phyloP scores from a whole-genome alignment of 805 yeast genomes.

The Trichomonascus vanleenenianus region DNA sequence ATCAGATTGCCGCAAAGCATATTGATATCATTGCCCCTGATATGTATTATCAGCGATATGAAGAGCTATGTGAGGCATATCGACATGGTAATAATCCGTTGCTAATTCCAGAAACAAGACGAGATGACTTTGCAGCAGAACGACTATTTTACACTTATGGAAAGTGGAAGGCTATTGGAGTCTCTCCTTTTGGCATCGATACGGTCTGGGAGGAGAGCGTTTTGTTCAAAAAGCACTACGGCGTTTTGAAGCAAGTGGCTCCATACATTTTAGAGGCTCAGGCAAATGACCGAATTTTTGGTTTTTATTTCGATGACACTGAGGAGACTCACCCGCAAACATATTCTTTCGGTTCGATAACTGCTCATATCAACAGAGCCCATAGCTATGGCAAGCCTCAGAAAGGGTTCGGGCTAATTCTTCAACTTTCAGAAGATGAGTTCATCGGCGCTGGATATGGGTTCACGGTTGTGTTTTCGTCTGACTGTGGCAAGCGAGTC shows the following conservation, averaged over 20 bases:
- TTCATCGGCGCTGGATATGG: constrained; percentile 14
- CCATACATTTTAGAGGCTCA: constrained; percentile 8
- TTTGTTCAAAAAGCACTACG: constrained; percentile 11
- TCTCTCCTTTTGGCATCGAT: constrained; percentile 16
- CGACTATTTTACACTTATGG: constrained; percentile 12
- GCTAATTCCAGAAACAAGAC: constrained; percentile 16
- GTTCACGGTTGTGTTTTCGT: constrained; percentile 6
- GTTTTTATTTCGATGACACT: constrained; percentile 14
- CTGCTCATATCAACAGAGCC: constrained; percentile 5
- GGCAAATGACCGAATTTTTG: constrained; percentile 3
- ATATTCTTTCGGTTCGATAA: constrained; percentile 1
- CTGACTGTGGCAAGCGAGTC: constrained; percentile 8
- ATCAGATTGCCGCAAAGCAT: constrained; percentile 7
- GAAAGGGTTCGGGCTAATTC: constrained; percentile 13
- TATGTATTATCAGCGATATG: constrained; percentile 12
- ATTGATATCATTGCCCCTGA: constrained; percentile 14
- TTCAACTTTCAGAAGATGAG: constrained; percentile 3
- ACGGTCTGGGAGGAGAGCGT: constrained; percentile 5
- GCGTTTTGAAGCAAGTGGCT: constrained; percentile 5
- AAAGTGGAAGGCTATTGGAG: constrained; percentile 11
- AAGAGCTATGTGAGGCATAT: constrained; percentile 7
- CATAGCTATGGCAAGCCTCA: constrained; percentile 11
- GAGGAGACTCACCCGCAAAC: neutral
- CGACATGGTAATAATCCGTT: constrained; percentile 8
- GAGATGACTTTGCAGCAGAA: constrained; percentile 17